These are phyloP conservation scores for Typha latifolia DNA, from an alignment of 176 grass and related monocot genomes.

Conservation along the genomic window DNA sequence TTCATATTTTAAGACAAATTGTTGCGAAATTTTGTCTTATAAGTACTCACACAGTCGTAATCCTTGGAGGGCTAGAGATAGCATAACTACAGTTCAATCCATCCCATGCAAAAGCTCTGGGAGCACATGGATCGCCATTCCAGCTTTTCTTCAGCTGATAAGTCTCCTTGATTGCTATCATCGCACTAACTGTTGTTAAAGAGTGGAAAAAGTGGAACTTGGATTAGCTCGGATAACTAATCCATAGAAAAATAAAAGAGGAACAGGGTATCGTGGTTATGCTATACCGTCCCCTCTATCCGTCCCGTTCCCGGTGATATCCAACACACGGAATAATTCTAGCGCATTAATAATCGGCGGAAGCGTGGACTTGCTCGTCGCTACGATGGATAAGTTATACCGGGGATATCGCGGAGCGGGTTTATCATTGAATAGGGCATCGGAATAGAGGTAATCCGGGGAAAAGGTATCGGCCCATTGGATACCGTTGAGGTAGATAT, in stretches of 20 bases:
- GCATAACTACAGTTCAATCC: constrained; percentile 16
- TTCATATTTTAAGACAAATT: too few relatives aligned
- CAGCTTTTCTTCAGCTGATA: constrained; percentile 24
- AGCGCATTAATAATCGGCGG: constrained; percentile 13
- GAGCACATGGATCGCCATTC: constrained; percentile 37
- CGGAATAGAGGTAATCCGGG: not conserved
- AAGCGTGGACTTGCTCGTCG: not conserved
- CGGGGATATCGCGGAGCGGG: not conserved
- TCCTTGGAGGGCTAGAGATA: constrained; percentile 17
- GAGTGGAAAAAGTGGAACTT: too few relatives aligned
- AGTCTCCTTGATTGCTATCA: constrained; percentile 13
- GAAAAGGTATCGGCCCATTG: too few relatives aligned
- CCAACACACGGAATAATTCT: not conserved
- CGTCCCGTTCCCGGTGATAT: not conserved
- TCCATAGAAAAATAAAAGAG: too few relatives aligned
- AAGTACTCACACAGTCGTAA: constrained; percentile 26
- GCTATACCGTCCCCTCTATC: not conserved
- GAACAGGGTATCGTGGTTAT: too few relatives aligned
- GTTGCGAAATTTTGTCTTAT: not conserved
- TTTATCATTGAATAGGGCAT: not conserved
- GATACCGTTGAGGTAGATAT: not conserved
- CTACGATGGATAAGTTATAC: not conserved
- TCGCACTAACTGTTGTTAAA: constrained; percentile 15
- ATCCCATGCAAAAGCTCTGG: constrained; percentile 5
- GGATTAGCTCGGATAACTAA: too few relatives aligned